Percentiles rank a stretch among this genome's conserved stretches.
These are phyloP conservation scores for Pelargonium australe DNA, from an alignment of 441 rosid genomes.

Conservation along the genomic window DNA sequence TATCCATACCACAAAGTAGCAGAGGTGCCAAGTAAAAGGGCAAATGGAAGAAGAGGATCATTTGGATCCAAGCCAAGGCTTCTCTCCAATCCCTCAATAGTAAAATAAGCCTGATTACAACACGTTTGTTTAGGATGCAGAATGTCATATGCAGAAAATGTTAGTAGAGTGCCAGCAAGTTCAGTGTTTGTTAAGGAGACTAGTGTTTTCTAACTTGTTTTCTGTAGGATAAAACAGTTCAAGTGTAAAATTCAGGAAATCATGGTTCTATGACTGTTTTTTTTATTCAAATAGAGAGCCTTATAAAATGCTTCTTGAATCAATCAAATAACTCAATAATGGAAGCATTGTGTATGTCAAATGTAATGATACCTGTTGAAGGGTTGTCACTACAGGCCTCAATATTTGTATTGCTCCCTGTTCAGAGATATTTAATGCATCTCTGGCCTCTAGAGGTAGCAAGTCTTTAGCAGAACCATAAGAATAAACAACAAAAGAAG, in stretches of 20 bases:
- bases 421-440: conserved; percentile 53
- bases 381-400: conserved; percentile 55
- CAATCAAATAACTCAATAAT: conserved; percentile 9
- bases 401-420: conserved; percentile 42
- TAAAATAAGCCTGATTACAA: conserved; percentile 47
- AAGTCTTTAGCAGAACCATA: conserved; percentile 62
- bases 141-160: conserved; percentile 8
- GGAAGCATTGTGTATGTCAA: conserved; percentile 6
- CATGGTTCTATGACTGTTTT: not conserved
- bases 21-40: conserved; percentile 62
- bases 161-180: conserved; percentile 6
- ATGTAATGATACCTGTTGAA: conserved; percentile 52
- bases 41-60: conserved; percentile 74
- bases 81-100: conserved; percentile 67
- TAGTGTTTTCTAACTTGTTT: conserved; percentile 4
- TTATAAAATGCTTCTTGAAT: not conserved
- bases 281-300: not conserved
- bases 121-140: conserved; percentile 5
- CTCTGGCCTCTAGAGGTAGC: conserved; percentile 66
- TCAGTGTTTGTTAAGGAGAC: conserved; percentile 8
- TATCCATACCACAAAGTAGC: conserved; percentile 74
- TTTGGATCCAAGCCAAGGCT: conserved; percentile 71
- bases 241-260: not conserved
- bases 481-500: conserved; percentile 55
- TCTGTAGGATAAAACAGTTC: not conserved